A percentile compares a stretch with the other conserved stretches of the same genome.
Evolutionary conservation across 768 basidiomycete species (phyloP).

Genomic region (Serpula lacrymans): DNA sequence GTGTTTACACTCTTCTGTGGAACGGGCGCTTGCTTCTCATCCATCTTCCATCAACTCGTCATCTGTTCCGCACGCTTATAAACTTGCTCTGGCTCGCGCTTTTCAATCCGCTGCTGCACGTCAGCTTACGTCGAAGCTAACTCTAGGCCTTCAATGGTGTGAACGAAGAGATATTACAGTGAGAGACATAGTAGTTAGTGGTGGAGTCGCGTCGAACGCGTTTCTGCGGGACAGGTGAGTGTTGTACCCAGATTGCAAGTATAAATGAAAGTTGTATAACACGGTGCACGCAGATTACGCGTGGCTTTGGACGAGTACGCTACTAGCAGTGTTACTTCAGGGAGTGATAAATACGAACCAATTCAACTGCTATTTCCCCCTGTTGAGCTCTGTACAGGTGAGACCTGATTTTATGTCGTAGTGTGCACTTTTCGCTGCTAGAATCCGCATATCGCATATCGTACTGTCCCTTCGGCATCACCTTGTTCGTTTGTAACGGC

Average conservation of each 20-base stretch:
- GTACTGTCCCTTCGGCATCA: no score
- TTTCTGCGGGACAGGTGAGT: slow-evolving; percentile 64
- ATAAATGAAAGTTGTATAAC: slow-evolving; percentile 20
- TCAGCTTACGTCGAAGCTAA: slow-evolving; percentile 76
- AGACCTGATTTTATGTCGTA: slow-evolving; percentile 6
- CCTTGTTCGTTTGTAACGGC: neutral
- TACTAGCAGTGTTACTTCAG: no score
- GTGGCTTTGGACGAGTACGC: slow-evolving; percentile 23
- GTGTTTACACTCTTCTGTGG: slow-evolving; percentile 69
- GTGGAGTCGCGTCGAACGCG: slow-evolving; percentile 89
- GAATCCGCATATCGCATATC: no score
- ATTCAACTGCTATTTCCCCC: slow-evolving; percentile 73
- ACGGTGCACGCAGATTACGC: slow-evolving; percentile 26
- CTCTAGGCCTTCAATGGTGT: slow-evolving; percentile 29
- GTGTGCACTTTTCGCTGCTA: neutral
- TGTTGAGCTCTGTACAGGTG: slow-evolving; percentile 76
- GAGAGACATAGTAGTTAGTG: slow-evolving; percentile 73
- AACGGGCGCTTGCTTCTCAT: slow-evolving; percentile 48
- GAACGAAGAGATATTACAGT: slow-evolving; percentile 48
- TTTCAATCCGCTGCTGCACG: slow-evolving; percentile 72
- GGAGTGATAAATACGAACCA: no score
- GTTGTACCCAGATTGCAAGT: no score
- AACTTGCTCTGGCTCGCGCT: slow-evolving; percentile 52
- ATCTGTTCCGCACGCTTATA: slow-evolving; percentile 21
- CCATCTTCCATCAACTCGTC: slow-evolving; percentile 36